Evolutionary conservation across 352 stramenopile genomes (phyloP).

Genomic region (Blastocystis sp.): DNA sequence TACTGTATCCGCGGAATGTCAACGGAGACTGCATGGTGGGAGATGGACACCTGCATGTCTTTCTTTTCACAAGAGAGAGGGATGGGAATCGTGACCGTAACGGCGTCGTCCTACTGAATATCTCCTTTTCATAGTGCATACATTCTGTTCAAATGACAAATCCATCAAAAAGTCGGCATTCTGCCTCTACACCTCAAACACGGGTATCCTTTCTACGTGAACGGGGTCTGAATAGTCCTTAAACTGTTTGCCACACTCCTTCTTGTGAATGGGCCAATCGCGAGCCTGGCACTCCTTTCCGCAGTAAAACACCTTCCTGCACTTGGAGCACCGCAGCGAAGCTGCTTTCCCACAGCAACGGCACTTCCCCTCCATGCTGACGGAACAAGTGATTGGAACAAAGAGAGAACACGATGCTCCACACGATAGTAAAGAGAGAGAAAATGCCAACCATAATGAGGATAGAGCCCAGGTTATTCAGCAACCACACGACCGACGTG

Average conservation of each 20-base stretch:
- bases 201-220: not conserved
- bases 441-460: constrained; percentile 61
- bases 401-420: constrained; percentile 35
- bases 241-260: not conserved
- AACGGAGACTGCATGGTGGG: not conserved
- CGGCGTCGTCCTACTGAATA: constrained; percentile 1
- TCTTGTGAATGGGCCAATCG: constrained; percentile 39
- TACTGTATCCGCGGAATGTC: not conserved
- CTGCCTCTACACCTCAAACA: not conserved
- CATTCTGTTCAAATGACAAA: constrained; percentile 1
- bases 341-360: constrained; percentile 17
- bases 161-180: not conserved
- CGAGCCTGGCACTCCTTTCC: constrained; percentile 8
- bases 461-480: constrained; percentile 51
- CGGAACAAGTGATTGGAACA: constrained; percentile 10
- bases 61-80: not conserved
- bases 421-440: constrained; percentile 62
- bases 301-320: constrained; percentile 56
- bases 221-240: constrained; percentile 20
- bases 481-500: constrained; percentile 27
- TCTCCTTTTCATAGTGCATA: not conserved
- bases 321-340: constrained; percentile 5
- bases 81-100: constrained; percentile 28
- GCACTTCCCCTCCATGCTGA: not conserved
- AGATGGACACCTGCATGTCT: not conserved